Evolutionary conservation across 2,329 filamentous ascomycete genomes (phyloP).

Genomic region (Neofusicoccum parvum): DNA sequence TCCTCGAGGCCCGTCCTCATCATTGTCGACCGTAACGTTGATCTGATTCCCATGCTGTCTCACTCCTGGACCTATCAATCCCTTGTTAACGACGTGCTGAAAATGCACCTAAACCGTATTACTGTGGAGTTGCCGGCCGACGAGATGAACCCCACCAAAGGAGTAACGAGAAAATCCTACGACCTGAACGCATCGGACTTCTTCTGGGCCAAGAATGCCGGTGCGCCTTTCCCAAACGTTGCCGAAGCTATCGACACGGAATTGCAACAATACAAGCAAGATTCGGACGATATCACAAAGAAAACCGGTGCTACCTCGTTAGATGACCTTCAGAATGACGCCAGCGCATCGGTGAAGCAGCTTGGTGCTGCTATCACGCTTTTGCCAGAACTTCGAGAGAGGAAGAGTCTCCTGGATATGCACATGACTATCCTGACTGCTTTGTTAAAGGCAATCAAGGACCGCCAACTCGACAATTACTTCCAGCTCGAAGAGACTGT

Average conservation of each 20-base stretch:
- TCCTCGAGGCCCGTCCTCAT: conserved; percentile 85
- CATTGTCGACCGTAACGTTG: conserved; percentile 92
- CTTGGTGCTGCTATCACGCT: conserved; percentile 94
- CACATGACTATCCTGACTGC: conserved; percentile 98
- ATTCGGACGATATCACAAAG: conserved; percentile 89
- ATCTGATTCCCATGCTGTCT: conserved; percentile 96
- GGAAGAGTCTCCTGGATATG: conserved; percentile 93
- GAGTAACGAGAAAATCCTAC: conserved; percentile 82
- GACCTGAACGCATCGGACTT: conserved; percentile 89
- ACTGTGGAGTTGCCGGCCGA: conserved; percentile 85
- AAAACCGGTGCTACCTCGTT: conserved; percentile 92
- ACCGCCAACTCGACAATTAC: conserved; percentile 91
- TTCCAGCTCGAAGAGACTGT: conserved; percentile 95
- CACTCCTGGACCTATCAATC: conserved; percentile 94
- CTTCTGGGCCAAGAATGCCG: conserved; percentile 94
- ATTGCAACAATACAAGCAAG: conserved; percentile 91
- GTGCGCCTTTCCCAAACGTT: conserved; percentile 89
- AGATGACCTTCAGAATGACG: conserved; percentile 90
- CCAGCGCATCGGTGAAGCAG: conserved; percentile 85
- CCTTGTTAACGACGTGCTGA: conserved; percentile 75
- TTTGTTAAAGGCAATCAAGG: conserved; percentile 80
- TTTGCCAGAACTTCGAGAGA: conserved; percentile 86
- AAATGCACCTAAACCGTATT: conserved; percentile 88
- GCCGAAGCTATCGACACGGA: conserved; percentile 96
- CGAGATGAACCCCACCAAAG: conserved; percentile 72